Percentiles rank a stretch among this genome's conserved stretches.
phyloP scores from a whole-genome alignment of 306 rosid species.

The cucumber (Cucumis sativus) region Cucumber_9930_V3 NC_026660.2:10934501-10935000 shows the following conservation, averaged over 20 bases:
- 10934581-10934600: not conserved
- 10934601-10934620: not conserved
- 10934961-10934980: conserved; percentile 53
- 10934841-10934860: conserved; percentile 45
- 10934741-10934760: not conserved
- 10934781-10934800: not conserved
- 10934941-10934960: conserved; percentile 44
- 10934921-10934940: conserved; percentile 71
- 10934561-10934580: not conserved
- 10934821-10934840: not conserved
- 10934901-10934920: conserved; percentile 64
- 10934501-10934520: not conserved
- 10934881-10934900: conserved; percentile 41
- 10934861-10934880: conserved; percentile 54
- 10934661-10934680: not conserved
- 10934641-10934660: not conserved
- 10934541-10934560: not conserved
- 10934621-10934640: not conserved
- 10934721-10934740: too few species aligned
- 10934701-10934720: too few species aligned
- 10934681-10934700: not conserved
- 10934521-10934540: not conserved
- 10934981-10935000: conserved; percentile 28
- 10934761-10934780: not conserved
- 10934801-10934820: not conserved